These are phyloP conservation scores for Limonium bicolor DNA, from an alignment of 148 eudicot species.

Conservation along the genomic window DNA sequence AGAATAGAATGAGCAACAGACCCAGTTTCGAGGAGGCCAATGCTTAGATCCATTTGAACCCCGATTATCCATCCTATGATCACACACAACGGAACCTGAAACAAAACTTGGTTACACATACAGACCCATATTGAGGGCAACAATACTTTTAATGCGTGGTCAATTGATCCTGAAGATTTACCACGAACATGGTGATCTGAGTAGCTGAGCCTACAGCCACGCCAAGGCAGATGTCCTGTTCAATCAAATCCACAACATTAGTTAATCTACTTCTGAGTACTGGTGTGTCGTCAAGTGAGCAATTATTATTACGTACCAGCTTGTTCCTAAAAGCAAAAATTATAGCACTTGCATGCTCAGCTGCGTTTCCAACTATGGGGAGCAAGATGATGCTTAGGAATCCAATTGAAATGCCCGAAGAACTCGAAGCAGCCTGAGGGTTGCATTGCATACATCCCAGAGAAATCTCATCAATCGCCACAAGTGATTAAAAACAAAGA, in stretches of 20 bases:
- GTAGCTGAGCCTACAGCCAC: slow-evolving; percentile 78
- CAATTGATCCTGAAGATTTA: slow-evolving; percentile 11
- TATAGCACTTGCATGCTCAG: slow-evolving; percentile 78
- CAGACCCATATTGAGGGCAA: too few species aligned
- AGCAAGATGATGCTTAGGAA: slow-evolving; percentile 63
- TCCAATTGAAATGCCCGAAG: slow-evolving; percentile 62
- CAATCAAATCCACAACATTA: too few species aligned
- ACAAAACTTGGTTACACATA: too few species aligned
- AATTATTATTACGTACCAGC: slow-evolving; percentile 23
- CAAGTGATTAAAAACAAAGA: not conserved
- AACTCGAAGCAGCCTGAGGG: slow-evolving; percentile 45
- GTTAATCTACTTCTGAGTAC: too few species aligned
- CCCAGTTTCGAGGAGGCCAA: slow-evolving; percentile 44
- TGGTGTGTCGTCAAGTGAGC: too few species aligned
- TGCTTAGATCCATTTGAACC: slow-evolving; percentile 54
- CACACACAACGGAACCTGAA: slow-evolving; percentile 63
- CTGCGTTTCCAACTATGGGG: slow-evolving; percentile 85
- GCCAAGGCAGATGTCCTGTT: slow-evolving; percentile 68
- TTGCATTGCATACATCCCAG: too few species aligned
- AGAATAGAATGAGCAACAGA: slow-evolving; percentile 40
- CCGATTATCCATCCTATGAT: slow-evolving; percentile 56
- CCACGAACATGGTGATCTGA: slow-evolving; percentile 76
- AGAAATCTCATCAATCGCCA: too few species aligned
- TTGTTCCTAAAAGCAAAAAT: slow-evolving; percentile 72
- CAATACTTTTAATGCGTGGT: not conserved